These are phyloP conservation scores for Violaceomyces palustris DNA, from an alignment of 1,284 basidiomycete genomes.

Conservation along the genomic window DNA sequence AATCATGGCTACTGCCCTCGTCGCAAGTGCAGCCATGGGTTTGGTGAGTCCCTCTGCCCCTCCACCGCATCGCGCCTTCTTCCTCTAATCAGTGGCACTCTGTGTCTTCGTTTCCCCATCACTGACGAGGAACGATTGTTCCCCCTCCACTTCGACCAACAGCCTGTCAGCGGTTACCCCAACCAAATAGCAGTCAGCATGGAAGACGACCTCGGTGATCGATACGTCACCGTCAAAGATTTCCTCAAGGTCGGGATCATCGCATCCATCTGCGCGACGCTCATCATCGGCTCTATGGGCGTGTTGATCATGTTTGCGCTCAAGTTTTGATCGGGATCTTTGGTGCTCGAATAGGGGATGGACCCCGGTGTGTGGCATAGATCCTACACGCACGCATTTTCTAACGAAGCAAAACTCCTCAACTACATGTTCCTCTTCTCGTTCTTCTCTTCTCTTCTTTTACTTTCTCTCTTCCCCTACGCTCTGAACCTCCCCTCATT, in stretches of 20 bases:
- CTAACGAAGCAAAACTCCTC: too few species aligned
- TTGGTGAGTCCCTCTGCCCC: too few species aligned
- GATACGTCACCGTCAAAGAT: conserved; percentile 60
- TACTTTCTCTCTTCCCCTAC: too few species aligned
- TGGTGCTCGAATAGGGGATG: too few species aligned
- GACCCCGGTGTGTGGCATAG: too few species aligned
- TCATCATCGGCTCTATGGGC: conserved; percentile 54
- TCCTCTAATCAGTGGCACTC: not conserved
- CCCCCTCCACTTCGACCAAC: too few species aligned
- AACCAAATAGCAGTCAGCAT: conserved; percentile 69
- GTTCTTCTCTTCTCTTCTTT: too few species aligned
- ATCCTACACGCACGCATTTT: too few species aligned
- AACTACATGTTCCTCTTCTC: too few species aligned
- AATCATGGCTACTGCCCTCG: conserved; percentile 67
- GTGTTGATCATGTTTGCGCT: conserved; percentile 43
- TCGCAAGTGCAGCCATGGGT: conserved; percentile 95
- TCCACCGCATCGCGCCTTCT: not conserved
- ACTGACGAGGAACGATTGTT: too few species aligned
- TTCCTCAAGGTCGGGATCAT: conserved; percentile 91
- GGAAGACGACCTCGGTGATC: conserved; percentile 87
- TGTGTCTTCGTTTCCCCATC: not conserved
- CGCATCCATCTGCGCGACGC: conserved; percentile 76
- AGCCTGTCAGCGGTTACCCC: conserved; percentile 95
- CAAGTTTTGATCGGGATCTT: conserved; percentile 17
- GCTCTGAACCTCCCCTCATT: too few species aligned